Evolutionary conservation across 805 yeast genomes (phyloP).

Genomic region (Lachancea thermotolerans): DNA sequence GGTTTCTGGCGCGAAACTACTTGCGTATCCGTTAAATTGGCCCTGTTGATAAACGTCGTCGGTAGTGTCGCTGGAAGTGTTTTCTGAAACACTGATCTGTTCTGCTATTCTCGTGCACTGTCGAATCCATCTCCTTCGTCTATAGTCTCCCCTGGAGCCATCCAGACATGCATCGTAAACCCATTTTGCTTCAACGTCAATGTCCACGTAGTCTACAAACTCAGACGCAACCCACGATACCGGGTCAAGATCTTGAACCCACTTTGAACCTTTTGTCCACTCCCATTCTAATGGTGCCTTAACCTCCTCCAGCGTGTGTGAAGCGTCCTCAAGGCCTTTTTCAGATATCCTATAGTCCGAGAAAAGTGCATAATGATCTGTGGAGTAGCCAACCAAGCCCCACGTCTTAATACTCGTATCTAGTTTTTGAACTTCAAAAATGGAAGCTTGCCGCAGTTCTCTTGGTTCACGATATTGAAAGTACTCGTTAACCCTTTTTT

Average conservation of each 20-base stretch:
- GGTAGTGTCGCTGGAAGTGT: not conserved
- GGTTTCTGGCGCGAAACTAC: not conserved
- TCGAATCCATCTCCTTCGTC: constrained; percentile 67
- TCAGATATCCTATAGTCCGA: constrained; percentile 35
- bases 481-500: constrained; percentile 36
- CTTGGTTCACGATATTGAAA: constrained; percentile 36
- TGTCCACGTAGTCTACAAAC: constrained; percentile 46
- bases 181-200: constrained; percentile 79
- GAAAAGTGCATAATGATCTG: constrained; percentile 47
- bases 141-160: constrained; percentile 32
- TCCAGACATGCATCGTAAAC: constrained; percentile 54
- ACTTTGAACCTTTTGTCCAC: constrained; percentile 38
- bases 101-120: constrained; percentile 23
- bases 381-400: constrained; percentile 55
- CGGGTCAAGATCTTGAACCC: constrained; percentile 66
- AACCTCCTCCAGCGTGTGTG: constrained; percentile 31
- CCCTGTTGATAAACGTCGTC: not conserved
- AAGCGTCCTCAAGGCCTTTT: constrained; percentile 13
- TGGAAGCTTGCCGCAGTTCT: constrained; percentile 49
- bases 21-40: not conserved
- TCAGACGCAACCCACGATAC: constrained; percentile 53
- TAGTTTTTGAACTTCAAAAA: constrained; percentile 59
- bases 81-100: not conserved
- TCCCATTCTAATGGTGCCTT: constrained; percentile 57
- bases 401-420: constrained; percentile 47